Conservation (phyloP, 2,329 filamentous ascomycete genomes). For the Penicillium oxalicum region DNA sequence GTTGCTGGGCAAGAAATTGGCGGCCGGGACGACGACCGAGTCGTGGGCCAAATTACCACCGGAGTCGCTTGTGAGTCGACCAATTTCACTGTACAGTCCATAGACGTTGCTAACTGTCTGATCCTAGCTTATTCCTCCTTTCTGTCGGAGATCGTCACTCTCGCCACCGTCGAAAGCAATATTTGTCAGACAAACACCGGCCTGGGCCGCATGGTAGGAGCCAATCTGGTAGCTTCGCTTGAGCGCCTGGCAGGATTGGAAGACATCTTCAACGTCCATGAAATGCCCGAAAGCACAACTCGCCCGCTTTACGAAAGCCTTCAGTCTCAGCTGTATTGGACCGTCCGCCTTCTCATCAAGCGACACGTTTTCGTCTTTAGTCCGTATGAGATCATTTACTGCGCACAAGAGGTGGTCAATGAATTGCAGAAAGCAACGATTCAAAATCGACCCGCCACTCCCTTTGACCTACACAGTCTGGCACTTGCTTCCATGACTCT, state of each 20-base stretch:
- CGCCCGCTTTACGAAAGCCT: slow-evolving; percentile 32
- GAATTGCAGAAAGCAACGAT: slow-evolving; percentile 33
- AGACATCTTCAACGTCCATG: slow-evolving; percentile 27
- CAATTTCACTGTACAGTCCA: background rate
- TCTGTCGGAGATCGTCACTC: slow-evolving; percentile 31
- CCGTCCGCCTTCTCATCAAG: slow-evolving; percentile 37
- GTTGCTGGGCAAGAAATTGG: slow-evolving; percentile 35
- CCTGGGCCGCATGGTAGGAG: slow-evolving; percentile 32
- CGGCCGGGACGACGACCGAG: slow-evolving; percentile 34
- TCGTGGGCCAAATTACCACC: slow-evolving; percentile 31
- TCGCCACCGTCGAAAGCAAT: slow-evolving; percentile 30
- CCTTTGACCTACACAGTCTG: slow-evolving; percentile 39
- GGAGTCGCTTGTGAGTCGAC: slow-evolving; percentile 35
- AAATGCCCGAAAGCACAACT: slow-evolving; percentile 22
- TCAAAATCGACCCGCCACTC: slow-evolving; percentile 29
- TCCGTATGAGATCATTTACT: slow-evolving; percentile 38
- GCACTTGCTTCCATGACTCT: slow-evolving; percentile 39
- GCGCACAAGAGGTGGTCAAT: slow-evolving; percentile 36
- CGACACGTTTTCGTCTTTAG: slow-evolving; percentile 39
- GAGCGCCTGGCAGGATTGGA: slow-evolving; percentile 36
- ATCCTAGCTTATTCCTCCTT: slow-evolving; percentile 33
- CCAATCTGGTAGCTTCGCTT: slow-evolving; percentile 32
- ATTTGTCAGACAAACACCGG: slow-evolving; percentile 34
- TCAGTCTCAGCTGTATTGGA: slow-evolving; percentile 40
- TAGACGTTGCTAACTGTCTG: slow-evolving; percentile 1